Base-by-base conservation (phyloP, 2,329 filamentous ascomycete genomes). In the Pseudogymnoascus sp. region DNA sequence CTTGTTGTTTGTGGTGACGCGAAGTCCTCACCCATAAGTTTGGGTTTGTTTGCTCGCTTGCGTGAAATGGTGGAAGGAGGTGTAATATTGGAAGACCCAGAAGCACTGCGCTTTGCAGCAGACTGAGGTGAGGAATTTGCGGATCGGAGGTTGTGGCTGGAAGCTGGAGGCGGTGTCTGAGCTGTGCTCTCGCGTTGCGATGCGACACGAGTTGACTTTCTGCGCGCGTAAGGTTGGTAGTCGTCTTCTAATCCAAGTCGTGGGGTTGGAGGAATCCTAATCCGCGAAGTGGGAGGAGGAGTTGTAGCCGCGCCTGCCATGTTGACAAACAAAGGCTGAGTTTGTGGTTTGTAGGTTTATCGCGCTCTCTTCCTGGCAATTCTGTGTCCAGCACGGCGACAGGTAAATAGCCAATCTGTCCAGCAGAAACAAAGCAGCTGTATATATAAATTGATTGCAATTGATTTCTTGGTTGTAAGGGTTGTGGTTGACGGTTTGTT, bases 211-310 rank as follows among this genome's bases (percentile, higher is more conserved):
- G 82, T 81, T 3, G 86, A 89, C 69, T 89, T 88, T 73, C 88
- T 83, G 19, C 41, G 41, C 41, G 41, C 41, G 71, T 86, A 92
- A 49, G 89, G 89, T 70, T 90, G 83, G 79, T 87, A 92, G 66
- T 79, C 76, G 74, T 92, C 89, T 67, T 81, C 79, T 69, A 80
- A 85, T 38, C 88, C 89, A 70, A 85, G 82, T 64, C 82, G 82
- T 58, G 89, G 89, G 62, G 89, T 86, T 41, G 83, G 82, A 64
- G 89, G 89, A 58, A 87, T 90, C 72, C 79, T 84, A 65, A 89
- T 75, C 66, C 77, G 76, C 42, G 77, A 74, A 38, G 83, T 64
- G 66, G 84, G 85, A 60, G 86, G 83, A 67, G 88, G 87, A 45
- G 87, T 89, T 60, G 78, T 74, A 61, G 81, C 72, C 58, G 75